Percentiles rank a stretch among this genome's conserved stretches.
phyloP scores from a whole-genome alignment of 2,329 filamentous ascomycete genomes.

The Colletotrichum tropicale region DNA sequence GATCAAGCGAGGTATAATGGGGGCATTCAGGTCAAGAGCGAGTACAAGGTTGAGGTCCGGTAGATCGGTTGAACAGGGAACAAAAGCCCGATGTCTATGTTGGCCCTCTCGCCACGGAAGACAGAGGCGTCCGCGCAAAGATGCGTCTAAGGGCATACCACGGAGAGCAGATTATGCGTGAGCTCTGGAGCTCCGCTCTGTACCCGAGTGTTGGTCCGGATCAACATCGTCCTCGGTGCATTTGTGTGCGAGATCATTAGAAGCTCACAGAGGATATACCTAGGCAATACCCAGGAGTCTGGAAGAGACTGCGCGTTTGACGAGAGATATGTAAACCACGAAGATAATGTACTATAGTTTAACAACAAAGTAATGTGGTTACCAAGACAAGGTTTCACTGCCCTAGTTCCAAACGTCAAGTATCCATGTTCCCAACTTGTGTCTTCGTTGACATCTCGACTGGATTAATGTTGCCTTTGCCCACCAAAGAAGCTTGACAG shows the following conservation, averaged over 20 bases:
- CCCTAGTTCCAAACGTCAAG: neutral
- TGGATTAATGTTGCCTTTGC: neutral
- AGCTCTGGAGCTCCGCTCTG: neutral
- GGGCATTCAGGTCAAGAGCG: conserved; percentile 6
- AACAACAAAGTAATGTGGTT: neutral
- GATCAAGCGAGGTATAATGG: neutral
- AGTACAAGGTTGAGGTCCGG: conserved; percentile 7
- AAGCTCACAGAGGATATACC: neutral
- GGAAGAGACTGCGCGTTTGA: neutral
- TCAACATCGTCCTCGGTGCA: neutral
- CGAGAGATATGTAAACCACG: neutral
- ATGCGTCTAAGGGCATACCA: neutral
- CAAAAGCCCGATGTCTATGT: neutral
- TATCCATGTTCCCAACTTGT: neutral
- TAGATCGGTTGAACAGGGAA: neutral
- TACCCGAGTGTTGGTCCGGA: neutral
- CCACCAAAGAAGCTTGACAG: neutral
- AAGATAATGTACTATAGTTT: neutral
- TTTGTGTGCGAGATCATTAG: neutral
- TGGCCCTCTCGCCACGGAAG: neutral
- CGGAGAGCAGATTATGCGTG: neutral
- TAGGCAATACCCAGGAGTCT: neutral
- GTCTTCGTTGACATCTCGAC: neutral
- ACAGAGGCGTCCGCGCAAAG: accelerated
- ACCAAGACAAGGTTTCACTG: neutral